These are phyloP conservation scores for Eremothecium sinecaudum DNA, from an alignment of 1,139 yeast species.

Conservation along the genomic window DNA sequence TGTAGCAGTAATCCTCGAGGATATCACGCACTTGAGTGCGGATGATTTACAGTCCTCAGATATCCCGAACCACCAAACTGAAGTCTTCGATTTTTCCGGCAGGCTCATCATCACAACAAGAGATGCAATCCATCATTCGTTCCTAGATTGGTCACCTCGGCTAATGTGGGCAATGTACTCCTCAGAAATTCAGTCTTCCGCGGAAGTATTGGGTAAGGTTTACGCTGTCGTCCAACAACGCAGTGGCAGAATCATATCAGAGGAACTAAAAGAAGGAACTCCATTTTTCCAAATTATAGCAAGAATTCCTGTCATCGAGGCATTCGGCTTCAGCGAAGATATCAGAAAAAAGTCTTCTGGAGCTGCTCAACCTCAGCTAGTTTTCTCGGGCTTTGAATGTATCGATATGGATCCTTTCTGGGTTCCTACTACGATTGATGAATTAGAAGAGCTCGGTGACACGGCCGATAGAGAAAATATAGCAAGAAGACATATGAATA, in stretches of 20 bases:
- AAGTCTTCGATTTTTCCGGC: conserved; percentile 44
- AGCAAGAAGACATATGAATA: conserved; percentile 78
- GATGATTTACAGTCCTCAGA: conserved; percentile 30
- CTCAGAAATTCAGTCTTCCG: conserved; percentile 90
- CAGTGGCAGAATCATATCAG: conserved; percentile 75
- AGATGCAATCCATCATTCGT: conserved; percentile 60
- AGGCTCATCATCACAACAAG: conserved; percentile 65
- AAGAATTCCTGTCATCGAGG: conserved; percentile 84
- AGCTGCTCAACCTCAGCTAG: conserved; percentile 92
- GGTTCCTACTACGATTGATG: conserved; percentile 99
- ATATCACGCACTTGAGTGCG: conserved; percentile 32
- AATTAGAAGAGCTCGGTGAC: conserved; percentile 86
- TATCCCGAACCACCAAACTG: conserved; percentile 26
- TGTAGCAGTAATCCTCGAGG: conserved; percentile 45
- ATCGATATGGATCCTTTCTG: conserved; percentile 93
- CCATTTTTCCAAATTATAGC: conserved; percentile 89
- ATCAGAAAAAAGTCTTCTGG: conserved; percentile 91
- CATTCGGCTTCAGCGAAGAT: conserved; percentile 94
- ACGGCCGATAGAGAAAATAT: conserved; percentile 86
- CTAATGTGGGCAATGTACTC: conserved; percentile 85
- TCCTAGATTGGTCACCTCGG: conserved; percentile 78
- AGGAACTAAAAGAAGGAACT: conserved; percentile 96
- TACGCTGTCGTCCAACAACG: conserved; percentile 89
- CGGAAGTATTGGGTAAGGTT: conserved; percentile 91
- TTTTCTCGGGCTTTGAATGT: conserved; percentile 79